phyloP scores from a whole-genome alignment of 768 basidiomycete species.

The Mycena filopes region DNA sequence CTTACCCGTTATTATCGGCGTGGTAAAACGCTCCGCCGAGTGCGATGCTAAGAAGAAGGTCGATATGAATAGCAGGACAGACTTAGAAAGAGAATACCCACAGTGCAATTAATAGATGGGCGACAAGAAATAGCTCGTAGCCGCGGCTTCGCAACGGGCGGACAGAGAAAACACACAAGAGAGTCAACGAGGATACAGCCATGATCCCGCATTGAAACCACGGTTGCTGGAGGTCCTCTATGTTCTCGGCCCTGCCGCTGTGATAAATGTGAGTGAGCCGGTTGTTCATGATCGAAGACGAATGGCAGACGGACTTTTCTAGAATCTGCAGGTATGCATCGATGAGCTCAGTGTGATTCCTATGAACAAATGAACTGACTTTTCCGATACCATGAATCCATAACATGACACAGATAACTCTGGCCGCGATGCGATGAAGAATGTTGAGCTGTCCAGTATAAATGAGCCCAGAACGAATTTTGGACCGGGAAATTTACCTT shows the following conservation, averaged over 20 bases:
- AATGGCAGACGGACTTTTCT: constrained; percentile 14
- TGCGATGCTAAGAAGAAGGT: constrained; percentile 1
- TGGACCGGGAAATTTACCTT: constrained; percentile 39
- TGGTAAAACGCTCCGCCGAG: constrained; percentile 24
- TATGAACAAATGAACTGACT: constrained; percentile 40
- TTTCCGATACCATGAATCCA: constrained; percentile 61
- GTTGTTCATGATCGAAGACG: constrained; percentile 24
- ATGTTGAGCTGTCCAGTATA: constrained; percentile 49
- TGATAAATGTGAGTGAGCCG: not conserved
- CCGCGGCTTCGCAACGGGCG: constrained; percentile 55
- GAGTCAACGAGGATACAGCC: constrained; percentile 50
- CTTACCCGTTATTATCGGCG: constrained; percentile 18
- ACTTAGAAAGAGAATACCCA: constrained; percentile 33
- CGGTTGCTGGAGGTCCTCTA: constrained; percentile 28
- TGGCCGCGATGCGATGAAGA: constrained; percentile 60
- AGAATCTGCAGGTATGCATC: constrained; percentile 7
- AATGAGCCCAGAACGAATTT: not conserved
- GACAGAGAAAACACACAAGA: constrained; percentile 59
- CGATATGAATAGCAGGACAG: not conserved
- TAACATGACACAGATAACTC: constrained; percentile 56
- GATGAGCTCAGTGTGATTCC: not conserved
- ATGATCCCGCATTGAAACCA: constrained; percentile 51
- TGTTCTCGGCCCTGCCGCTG: constrained; percentile 29
- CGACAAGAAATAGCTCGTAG: constrained; percentile 65
- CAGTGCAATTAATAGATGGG: constrained; percentile 57